These are phyloP conservation scores for Sphaceloma murrayae DNA, from an alignment of 2,329 filamentous ascomycete genomes.

Conservation along the genomic window DNA sequence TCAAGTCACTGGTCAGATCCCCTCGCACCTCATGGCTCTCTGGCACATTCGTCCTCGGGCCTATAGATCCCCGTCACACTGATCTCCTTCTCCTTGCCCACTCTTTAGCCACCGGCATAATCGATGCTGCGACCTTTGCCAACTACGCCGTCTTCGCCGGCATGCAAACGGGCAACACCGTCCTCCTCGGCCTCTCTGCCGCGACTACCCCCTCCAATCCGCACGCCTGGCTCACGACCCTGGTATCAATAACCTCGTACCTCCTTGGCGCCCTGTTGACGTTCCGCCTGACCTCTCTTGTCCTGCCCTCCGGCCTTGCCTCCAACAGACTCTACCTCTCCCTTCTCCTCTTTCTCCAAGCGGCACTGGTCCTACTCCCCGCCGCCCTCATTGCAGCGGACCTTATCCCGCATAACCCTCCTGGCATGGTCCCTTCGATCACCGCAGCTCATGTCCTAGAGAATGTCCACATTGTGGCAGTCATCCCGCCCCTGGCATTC, in stretches of 20 bases:
- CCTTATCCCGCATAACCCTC: constrained; percentile 38
- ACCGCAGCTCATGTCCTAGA: constrained; percentile 25
- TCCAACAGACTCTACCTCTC: constrained; percentile 32
- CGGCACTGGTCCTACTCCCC: constrained; percentile 42
- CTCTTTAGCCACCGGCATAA: constrained; percentile 39
- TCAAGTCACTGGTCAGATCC: no score
- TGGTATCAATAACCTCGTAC: constrained; percentile 46
- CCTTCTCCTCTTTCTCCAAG: constrained; percentile 45
- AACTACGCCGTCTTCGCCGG: constrained; percentile 43
- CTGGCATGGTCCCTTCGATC: constrained; percentile 22
- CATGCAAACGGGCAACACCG: constrained; percentile 52
- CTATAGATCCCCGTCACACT: constrained; percentile 26
- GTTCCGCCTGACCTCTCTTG: constrained; percentile 33
- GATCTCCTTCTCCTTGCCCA: constrained; percentile 32
- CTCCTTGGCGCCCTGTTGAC: constrained; percentile 43
- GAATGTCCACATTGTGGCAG: constrained; percentile 38
- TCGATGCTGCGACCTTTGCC: constrained; percentile 40
- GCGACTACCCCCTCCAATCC: constrained; percentile 44
- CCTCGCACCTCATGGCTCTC: background rate
- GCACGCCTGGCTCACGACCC: constrained; percentile 45
- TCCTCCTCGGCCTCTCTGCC: constrained; percentile 53
- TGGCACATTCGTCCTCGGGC: constrained; percentile 21
- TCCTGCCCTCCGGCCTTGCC: constrained; percentile 29
- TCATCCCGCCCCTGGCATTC: constrained; percentile 42
- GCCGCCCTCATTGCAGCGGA: constrained; percentile 43